Percentiles rank a stretch among this genome's conserved stretches.
phyloP scores from a whole-genome alignment of 306 rosid species.

The Senna siamea region DNA sequence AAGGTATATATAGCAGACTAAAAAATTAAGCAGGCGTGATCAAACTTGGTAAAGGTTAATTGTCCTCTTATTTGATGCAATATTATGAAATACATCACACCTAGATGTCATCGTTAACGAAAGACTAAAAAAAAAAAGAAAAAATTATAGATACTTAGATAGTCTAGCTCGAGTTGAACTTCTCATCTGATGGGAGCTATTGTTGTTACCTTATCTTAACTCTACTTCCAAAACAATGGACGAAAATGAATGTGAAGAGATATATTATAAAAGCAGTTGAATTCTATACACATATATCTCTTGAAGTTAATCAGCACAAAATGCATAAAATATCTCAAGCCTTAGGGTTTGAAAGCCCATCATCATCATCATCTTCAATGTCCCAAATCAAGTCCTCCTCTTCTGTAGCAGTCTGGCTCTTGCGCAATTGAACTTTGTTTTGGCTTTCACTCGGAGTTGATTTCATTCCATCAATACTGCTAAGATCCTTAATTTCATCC shows the following conservation, averaged over 20 bases:
- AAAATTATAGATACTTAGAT: too few relatives aligned
- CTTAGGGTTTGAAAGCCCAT: conserved; percentile 58
- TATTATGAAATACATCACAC: background rate
- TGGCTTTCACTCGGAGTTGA: conserved; percentile 41
- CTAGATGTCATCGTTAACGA: background rate
- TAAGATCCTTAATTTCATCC: conserved; percentile 95
- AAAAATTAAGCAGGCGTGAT: background rate
- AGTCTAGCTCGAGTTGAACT: background rate
- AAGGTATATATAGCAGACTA: background rate
- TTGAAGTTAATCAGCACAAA: conserved; percentile 31
- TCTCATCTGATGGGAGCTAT: background rate
- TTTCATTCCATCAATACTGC: conserved; percentile 71
- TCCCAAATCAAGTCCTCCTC: conserved; percentile 95
- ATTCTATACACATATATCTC: conserved; percentile 24
- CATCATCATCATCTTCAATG: conserved; percentile 63
- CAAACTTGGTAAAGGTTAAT: background rate
- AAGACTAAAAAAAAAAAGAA: background rate
- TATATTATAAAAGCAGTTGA: conserved; percentile 16
- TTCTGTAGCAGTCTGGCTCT: conserved; percentile 68
- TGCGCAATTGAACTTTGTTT: conserved; percentile 58
- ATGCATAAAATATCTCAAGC: conserved; percentile 43
- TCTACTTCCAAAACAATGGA: conserved; percentile 17
- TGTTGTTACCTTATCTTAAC: conserved; percentile 21
- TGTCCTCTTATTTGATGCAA: background rate
- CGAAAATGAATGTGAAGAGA: background rate